phyloP scores from a whole-genome alignment of 257 asterid genomes.

The Solanum paucissectum region DNA sequence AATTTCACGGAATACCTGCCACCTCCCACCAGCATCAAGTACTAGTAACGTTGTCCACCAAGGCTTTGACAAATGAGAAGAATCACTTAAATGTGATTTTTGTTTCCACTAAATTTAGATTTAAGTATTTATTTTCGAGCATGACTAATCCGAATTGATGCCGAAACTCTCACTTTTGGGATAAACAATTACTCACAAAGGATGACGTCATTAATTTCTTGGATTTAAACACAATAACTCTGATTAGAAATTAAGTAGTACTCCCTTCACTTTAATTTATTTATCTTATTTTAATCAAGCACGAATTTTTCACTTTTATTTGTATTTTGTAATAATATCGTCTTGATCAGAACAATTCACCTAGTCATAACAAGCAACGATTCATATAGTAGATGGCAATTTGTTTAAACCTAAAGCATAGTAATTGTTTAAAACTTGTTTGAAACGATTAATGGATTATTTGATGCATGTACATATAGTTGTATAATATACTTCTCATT shows the following conservation, averaged over 20 bases:
- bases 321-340: too few species aligned
- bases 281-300: rapidly evolving
- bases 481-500: not conserved
- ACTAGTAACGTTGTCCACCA: too few species aligned
- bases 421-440: not conserved
- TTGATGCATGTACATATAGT: not conserved
- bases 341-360: not conserved
- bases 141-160: not conserved
- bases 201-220: not conserved
- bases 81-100: too few species aligned
- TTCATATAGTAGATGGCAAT: not conserved
- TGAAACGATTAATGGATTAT: too few species aligned
- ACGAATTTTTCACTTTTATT: not conserved
- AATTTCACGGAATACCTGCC: too few species aligned
- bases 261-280: too few species aligned
- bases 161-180: rapidly evolving
- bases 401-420: not conserved
- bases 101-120: too few species aligned
- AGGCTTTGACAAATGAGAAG: rapidly evolving
- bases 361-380: not conserved
- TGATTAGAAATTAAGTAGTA: not conserved
- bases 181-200: not conserved
- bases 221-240: not conserved
- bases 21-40: too few species aligned
- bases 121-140: too few species aligned